A percentile compares a stretch with the other conserved stretches of the same genome.
Conservation (phyloP, 257 asterid species). For the Solanum clarkiae region DNA sequence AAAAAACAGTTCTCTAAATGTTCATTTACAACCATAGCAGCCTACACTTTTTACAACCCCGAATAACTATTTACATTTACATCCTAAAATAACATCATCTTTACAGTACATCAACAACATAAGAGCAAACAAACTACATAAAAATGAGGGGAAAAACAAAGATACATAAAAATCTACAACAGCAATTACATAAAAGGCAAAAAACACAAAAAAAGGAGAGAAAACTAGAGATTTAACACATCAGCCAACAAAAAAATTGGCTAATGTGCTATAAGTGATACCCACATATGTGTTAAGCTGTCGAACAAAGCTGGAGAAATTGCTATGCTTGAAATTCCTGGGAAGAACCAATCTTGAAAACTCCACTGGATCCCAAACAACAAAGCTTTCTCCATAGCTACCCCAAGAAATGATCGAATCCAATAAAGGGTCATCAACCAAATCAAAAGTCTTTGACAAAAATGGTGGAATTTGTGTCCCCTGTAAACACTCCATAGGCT, state of each 20-base stretch:
- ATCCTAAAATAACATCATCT: not conserved
- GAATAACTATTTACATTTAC: not conserved
- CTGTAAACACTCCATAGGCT: slow-evolving; percentile 46
- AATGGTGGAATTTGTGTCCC: slow-evolving; percentile 64
- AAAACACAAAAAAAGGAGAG: not conserved
- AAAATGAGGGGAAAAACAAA: not conserved
- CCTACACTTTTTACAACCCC: not conserved
- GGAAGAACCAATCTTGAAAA: slow-evolving; percentile 56
- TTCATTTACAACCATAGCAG: not conserved
- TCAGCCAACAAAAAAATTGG: not conserved
- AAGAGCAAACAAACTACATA: slow-evolving; percentile 8
- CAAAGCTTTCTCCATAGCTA: slow-evolving; percentile 50
- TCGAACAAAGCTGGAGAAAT: slow-evolving; percentile 90
- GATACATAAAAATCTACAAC: not conserved
- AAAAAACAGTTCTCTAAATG: not conserved
- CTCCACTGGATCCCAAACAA: slow-evolving; percentile 71
- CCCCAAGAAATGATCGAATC: slow-evolving; percentile 65
- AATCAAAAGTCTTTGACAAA: slow-evolving; percentile 62
- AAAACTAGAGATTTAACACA: slow-evolving; percentile 1
- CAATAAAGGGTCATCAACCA: slow-evolving; percentile 62
- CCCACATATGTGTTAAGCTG: slow-evolving; percentile 96
- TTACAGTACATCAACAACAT: not conserved
- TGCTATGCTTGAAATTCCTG: slow-evolving; percentile 75
- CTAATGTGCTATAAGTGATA: slow-evolving; percentile 18
- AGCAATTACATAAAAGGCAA: not conserved